phyloP scores from a whole-genome alignment of 148 eudicot genomes.

The Oxyria digyna region DNA sequence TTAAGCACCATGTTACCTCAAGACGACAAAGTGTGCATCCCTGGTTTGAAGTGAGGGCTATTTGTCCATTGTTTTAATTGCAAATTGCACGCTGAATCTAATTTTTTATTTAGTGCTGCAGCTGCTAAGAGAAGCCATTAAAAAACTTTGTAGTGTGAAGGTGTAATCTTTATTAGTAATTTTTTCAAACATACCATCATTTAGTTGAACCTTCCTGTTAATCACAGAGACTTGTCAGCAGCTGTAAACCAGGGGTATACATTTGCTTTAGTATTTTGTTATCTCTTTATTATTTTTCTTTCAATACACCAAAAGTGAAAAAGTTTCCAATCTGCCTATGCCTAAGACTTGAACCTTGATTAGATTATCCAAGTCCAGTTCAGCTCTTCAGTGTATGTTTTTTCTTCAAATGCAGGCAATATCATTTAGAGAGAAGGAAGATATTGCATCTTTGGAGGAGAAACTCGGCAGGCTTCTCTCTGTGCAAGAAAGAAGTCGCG shows the following conservation, averaged over 20 bases:
- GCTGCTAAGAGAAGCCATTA: background rate
- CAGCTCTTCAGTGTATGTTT: background rate
- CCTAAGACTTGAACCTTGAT: background rate
- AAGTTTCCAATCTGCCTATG: background rate
- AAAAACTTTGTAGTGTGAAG: background rate
- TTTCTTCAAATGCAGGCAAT: conserved; percentile 43
- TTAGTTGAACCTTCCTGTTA: background rate
- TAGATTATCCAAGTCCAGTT: background rate
- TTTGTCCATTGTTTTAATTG: background rate
- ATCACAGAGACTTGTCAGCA: background rate
- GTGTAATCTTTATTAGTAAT: too few species aligned
- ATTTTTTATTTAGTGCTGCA: background rate
- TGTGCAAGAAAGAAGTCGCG: conserved; percentile 72
- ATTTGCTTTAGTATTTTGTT: background rate
- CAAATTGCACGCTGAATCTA: background rate
- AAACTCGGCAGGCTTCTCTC: conserved; percentile 78
- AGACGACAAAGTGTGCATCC: background rate
- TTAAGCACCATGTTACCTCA: background rate
- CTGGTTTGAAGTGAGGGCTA: background rate
- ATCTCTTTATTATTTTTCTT: background rate
- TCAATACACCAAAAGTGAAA: background rate
- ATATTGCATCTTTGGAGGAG: conserved; percentile 74
- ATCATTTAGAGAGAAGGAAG: conserved; percentile 70
- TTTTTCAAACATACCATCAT: too few species aligned
- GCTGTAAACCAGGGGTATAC: background rate